Evolutionary conservation across 345 rosid genomes (phyloP).

Genomic region (Euphorbia tirucalli): DNA sequence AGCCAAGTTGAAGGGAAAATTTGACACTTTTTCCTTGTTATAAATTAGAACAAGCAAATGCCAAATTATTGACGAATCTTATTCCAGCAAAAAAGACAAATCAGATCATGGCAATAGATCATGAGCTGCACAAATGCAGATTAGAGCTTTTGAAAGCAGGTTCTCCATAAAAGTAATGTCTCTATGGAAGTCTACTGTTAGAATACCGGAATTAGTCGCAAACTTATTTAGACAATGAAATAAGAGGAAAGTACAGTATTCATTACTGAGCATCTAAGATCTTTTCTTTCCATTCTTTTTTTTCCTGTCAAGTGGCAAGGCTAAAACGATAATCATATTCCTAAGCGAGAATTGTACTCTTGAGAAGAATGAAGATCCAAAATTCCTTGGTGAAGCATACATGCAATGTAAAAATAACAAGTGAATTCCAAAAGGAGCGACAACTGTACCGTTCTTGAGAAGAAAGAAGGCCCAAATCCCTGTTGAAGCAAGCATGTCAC

Average conservation of each 20-base stretch:
- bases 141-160: neutral
- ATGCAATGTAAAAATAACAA: conserved; percentile 25
- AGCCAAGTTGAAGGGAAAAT: no score
- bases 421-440: neutral
- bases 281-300: conserved; percentile 3
- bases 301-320: neutral
- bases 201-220: neutral
- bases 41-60: neutral
- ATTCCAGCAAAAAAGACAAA: neutral
- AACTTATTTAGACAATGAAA: neutral
- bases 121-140: no score
- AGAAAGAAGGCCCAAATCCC: conserved; percentile 65
- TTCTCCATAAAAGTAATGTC: neutral
- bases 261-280: neutral
- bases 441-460: conserved; percentile 47
- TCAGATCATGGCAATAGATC: no score
- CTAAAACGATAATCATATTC: neutral
- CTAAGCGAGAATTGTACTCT: conserved; percentile 35
- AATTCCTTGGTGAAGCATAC: conserved; percentile 69
- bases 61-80: neutral
- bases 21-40: no score
- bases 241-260: neutral
- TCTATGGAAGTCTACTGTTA: neutral
- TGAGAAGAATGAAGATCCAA: conserved; percentile 50
- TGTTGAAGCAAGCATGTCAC: conserved; percentile 72